A percentile compares a stretch with the other conserved stretches of the same genome.
Evolutionary conservation across 2,329 filamentous ascomycete species (phyloP).

Genomic region (Pseudocercospora eumusae): DNA sequence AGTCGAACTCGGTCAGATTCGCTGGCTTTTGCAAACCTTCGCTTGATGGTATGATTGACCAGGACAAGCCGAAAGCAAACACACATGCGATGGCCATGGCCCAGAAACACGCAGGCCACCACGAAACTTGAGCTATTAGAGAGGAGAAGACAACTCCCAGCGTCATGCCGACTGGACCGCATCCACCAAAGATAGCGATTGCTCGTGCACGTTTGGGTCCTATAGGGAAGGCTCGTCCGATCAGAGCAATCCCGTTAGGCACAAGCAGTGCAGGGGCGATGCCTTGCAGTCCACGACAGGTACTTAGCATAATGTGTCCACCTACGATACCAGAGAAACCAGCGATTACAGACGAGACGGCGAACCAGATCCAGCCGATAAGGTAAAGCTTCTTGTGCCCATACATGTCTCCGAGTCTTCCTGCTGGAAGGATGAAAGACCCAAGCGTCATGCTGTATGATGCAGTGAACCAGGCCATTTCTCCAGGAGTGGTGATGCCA

Average conservation of each 20-base stretch:
- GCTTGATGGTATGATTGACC: constrained; percentile 31
- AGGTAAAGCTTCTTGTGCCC: constrained; percentile 45
- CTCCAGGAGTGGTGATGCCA: constrained; percentile 42
- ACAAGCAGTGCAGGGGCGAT: constrained; percentile 42
- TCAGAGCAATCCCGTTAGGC: constrained; percentile 42
- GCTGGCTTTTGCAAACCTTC: constrained; percentile 4
- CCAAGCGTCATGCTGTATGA: constrained; percentile 46
- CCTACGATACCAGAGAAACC: constrained; percentile 42
- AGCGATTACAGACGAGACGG: constrained; percentile 43
- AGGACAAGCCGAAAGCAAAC: constrained; percentile 22
- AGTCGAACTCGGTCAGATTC: constrained; percentile 28
- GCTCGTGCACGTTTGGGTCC: constrained; percentile 41
- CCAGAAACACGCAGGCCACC: constrained; percentile 39
- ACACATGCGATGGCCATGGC: constrained; percentile 30
- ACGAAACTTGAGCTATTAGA: constrained; percentile 37
- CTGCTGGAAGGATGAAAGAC: constrained; percentile 48
- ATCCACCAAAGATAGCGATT: constrained; percentile 42
- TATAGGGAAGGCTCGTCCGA: constrained; percentile 39
- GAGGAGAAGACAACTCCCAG: constrained; percentile 38
- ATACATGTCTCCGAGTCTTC: constrained; percentile 46
- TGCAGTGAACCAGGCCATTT: constrained; percentile 49
- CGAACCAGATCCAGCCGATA: constrained; percentile 44
- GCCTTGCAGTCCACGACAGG: constrained; percentile 44
- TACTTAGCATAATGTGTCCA: constrained; percentile 38
- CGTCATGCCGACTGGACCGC: constrained; percentile 39